These are phyloP conservation scores for Symbiodinium pilosum DNA, from an alignment of 73 alveolate genomes.

Conservation along the genomic window DNA sequence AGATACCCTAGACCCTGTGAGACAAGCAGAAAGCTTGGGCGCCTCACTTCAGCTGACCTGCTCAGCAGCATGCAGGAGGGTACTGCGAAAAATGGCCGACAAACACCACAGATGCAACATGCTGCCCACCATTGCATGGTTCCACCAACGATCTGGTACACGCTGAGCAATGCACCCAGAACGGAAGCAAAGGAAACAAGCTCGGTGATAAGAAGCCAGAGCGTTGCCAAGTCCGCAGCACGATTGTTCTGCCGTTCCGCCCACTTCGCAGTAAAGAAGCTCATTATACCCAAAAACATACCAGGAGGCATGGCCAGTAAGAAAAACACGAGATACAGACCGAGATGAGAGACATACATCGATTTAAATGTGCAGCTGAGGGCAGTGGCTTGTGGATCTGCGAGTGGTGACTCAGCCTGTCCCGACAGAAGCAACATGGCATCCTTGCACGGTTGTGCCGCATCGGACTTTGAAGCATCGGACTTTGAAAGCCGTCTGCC, in stretches of 20 bases:
- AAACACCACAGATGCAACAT: background rate
- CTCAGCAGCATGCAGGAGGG: background rate
- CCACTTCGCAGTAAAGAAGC: background rate
- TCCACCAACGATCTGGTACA: slow-evolving; percentile 24
- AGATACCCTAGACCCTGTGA: background rate
- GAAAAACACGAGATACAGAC: slow-evolving; percentile 13
- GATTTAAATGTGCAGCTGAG: slow-evolving; percentile 32
- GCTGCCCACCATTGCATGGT: slow-evolving; percentile 30
- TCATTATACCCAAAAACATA: background rate
- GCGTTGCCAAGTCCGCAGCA: background rate
- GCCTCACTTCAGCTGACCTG: background rate
- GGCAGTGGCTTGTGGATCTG: background rate
- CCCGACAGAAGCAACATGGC: background rate
- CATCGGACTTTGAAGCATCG: too few species aligned
- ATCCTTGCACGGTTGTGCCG: background rate
- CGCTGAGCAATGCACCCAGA: slow-evolving; percentile 26
- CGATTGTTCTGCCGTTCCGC: background rate
- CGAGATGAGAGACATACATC: slow-evolving; percentile 18
- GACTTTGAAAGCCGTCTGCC: slow-evolving; percentile 1
- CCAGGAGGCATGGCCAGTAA: slow-evolving; percentile 34
- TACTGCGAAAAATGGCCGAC: slow-evolving; percentile 35
- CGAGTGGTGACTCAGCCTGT: background rate
- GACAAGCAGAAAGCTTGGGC: background rate
- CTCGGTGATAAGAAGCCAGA: slow-evolving; percentile 36
- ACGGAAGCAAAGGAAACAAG: background rate